Evolutionary conservation across 1,139 yeast species (phyloP).

Genomic region (Zygoascus meyerae): DNA sequence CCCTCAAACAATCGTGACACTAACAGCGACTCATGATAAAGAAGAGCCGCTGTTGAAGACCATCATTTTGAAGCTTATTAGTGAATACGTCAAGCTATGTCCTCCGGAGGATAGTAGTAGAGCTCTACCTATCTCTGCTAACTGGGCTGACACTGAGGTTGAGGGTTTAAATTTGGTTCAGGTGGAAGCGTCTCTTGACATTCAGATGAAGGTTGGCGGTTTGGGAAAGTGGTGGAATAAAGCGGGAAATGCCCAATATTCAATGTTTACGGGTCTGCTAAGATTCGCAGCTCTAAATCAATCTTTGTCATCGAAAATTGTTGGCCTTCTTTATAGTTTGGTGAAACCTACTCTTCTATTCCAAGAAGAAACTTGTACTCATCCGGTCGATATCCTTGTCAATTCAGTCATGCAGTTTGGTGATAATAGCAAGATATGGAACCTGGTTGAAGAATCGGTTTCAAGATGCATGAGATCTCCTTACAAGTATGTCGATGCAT

Average conservation of each 20-base stretch:
- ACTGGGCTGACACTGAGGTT: conserved; percentile 17
- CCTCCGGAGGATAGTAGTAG: conserved; percentile 10
- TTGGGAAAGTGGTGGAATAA: conserved; percentile 61
- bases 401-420: conserved; percentile 20
- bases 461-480: conserved; percentile 68
- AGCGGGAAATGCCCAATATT: conserved; percentile 35
- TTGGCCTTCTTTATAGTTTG: conserved; percentile 37
- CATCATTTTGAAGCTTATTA: conserved; percentile 18
- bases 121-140: conserved; percentile 19
- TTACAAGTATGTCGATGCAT: conserved; percentile 71
- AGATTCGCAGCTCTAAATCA: conserved; percentile 41
- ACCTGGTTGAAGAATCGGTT: conserved; percentile 64
- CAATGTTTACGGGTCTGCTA: conserved; percentile 57
- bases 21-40: conserved; percentile 35
- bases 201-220: conserved; percentile 31
- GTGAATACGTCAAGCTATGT: conserved; percentile 1
- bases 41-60: conserved; percentile 38
- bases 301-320: conserved; percentile 38
- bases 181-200: conserved; percentile 28
- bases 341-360: conserved; percentile 46
- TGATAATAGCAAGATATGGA: conserved; percentile 41
- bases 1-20: conserved; percentile 32
- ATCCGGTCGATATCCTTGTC: conserved; percentile 30
- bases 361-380: conserved; percentile 36
- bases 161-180: conserved; percentile 29